Evolutionary conservation across 2,329 filamentous ascomycete species (phyloP).

Genomic region (Verticillium klebahnii): DNA sequence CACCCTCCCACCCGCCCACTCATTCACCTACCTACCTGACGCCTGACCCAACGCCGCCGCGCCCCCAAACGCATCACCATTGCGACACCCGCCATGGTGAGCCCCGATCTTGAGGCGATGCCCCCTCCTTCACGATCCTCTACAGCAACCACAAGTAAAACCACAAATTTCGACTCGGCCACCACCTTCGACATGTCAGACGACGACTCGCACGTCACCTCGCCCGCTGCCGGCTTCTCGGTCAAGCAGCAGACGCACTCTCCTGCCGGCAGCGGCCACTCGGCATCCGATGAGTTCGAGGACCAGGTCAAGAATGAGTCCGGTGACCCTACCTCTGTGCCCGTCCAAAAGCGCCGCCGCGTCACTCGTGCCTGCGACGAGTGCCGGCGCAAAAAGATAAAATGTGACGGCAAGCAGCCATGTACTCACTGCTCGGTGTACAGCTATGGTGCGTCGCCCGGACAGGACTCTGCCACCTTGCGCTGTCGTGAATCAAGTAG

Average conservation of each 20-base stretch:
- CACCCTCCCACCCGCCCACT: background rate
- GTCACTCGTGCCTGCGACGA: slow-evolving; percentile 80
- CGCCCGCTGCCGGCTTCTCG: slow-evolving; percentile 24
- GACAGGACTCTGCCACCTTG: slow-evolving; percentile 19
- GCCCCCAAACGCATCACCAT: slow-evolving; percentile 3
- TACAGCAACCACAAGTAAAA: slow-evolving; percentile 7
- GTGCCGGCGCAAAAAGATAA: slow-evolving; percentile 81
- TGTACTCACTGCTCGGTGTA: slow-evolving; percentile 97
- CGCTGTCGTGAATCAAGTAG: background rate
- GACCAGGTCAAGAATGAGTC: slow-evolving; percentile 20
- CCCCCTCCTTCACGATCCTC: slow-evolving; percentile 1
- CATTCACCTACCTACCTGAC: background rate
- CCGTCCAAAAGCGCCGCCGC: slow-evolving; percentile 70
- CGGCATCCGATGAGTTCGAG: slow-evolving; percentile 34
- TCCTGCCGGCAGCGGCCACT: slow-evolving; percentile 37
- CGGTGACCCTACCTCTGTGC: slow-evolving; percentile 38
- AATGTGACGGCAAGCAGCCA: slow-evolving; percentile 81
- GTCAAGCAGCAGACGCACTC: slow-evolving; percentile 24
- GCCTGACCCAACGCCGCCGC: background rate
- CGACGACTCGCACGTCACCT: slow-evolving; percentile 33
- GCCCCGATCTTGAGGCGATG: background rate
- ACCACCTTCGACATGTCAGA: slow-evolving; percentile 36
- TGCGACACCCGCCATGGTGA: slow-evolving; percentile 2
- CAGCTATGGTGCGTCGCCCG: slow-evolving; percentile 73
- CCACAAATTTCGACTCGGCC: slow-evolving; percentile 6